Evolutionary conservation across 2,329 filamentous ascomycete genomes (phyloP).

Genomic region (Pestalotiopsis sp.): DNA sequence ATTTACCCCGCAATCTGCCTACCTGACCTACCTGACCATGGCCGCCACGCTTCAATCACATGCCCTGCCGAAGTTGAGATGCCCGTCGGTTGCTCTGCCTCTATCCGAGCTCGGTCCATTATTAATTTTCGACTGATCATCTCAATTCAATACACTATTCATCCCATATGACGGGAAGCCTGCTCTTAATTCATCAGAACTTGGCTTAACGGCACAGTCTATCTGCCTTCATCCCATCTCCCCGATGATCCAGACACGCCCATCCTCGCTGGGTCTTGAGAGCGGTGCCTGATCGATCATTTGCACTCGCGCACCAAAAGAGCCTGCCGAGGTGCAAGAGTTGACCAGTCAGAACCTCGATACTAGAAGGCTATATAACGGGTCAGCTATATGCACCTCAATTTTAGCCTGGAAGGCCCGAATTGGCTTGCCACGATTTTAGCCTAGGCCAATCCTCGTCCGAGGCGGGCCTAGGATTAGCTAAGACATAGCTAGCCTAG

Average conservation of each 20-base stretch:
- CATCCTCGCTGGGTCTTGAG: neutral
- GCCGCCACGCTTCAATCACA: neutral
- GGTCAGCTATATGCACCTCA: slow-evolving; percentile 10
- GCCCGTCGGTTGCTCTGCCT: neutral
- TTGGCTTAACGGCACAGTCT: neutral
- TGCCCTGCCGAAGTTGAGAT: neutral
- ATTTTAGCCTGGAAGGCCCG: slow-evolving; percentile 15
- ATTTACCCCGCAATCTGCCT: neutral
- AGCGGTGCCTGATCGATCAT: neutral
- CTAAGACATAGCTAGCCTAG: neutral
- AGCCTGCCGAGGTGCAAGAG: neutral
- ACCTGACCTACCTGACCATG: neutral
- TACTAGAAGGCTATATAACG: slow-evolving; percentile 8
- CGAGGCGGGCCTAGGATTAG: neutral
- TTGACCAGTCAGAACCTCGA: neutral
- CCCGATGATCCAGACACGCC: neutral
- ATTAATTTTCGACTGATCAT: neutral
- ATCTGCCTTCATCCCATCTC: neutral
- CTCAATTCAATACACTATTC: neutral
- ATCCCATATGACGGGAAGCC: neutral
- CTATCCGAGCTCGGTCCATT: neutral
- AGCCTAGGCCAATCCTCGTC: slow-evolving; percentile 6
- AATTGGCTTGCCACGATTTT: slow-evolving; percentile 8
- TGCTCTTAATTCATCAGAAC: neutral
- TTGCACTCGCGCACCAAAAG: neutral